phyloP scores from a whole-genome alignment of 2,329 filamentous ascomycete species.

The Pestalotiopsis sp. region DNA sequence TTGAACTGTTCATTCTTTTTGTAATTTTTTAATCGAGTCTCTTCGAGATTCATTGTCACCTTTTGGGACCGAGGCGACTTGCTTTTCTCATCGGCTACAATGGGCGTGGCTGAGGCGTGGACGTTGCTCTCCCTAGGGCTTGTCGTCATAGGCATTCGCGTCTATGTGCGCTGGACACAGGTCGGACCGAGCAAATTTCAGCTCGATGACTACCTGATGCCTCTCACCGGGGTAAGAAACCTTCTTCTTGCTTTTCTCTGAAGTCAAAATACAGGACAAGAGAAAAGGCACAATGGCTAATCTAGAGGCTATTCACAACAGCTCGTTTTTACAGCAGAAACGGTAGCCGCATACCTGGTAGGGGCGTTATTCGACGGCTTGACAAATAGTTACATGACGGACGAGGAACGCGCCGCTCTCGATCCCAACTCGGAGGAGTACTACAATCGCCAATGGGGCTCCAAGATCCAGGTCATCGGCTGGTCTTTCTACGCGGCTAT shows the following conservation, averaged over 20 bases:
- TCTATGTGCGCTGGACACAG: slow-evolving; percentile 21
- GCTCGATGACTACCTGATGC: slow-evolving; percentile 28
- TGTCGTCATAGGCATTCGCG: slow-evolving; percentile 20
- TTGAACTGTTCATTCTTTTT: background rate
- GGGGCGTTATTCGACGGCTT: slow-evolving; percentile 48
- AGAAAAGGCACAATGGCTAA: background rate
- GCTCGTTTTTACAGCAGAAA: slow-evolving; percentile 5
- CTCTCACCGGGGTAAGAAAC: slow-evolving; percentile 21
- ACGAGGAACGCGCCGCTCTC: slow-evolving; percentile 44
- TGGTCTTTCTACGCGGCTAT: slow-evolving; percentile 14
- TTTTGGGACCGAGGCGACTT: background rate
- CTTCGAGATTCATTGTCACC: background rate
- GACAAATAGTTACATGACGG: slow-evolving; percentile 57
- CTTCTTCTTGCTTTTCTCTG: background rate
- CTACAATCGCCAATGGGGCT: slow-evolving; percentile 17
- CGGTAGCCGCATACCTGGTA: slow-evolving; percentile 46
- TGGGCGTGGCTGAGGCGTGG: slow-evolving; percentile 9
- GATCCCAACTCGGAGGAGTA: slow-evolving; percentile 45
- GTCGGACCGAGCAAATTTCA: slow-evolving; percentile 20
- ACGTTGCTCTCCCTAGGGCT: slow-evolving; percentile 15
- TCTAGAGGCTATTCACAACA: background rate
- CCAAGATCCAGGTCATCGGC: slow-evolving; percentile 18
- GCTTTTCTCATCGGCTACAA: background rate
- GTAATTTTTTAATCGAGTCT: background rate
- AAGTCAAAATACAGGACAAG: background rate